These are phyloP conservation scores for Asparagopsis taxiformis DNA, from an alignment of 31 red algal species.

Conservation along the genomic window DNA sequence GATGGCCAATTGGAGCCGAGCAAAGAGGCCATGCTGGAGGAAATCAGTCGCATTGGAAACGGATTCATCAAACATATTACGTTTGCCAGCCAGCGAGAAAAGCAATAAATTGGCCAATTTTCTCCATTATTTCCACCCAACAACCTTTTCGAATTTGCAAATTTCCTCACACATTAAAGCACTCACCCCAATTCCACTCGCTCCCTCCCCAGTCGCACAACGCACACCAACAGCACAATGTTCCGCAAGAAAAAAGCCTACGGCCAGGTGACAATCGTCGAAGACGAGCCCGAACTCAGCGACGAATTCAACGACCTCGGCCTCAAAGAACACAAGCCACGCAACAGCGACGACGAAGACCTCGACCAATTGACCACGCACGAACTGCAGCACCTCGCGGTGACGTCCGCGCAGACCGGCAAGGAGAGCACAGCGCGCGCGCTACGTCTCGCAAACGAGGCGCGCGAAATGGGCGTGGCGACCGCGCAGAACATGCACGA, in stretches of 20 bases:
- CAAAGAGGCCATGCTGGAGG: conserved; percentile 25
- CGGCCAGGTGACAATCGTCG: conserved; percentile 8
- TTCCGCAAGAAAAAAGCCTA: conserved; percentile 37
- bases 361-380: conserved; percentile 34
- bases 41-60: conserved; percentile 24
- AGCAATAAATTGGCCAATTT: too few species aligned
- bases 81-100: too few species aligned
- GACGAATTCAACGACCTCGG: conserved; percentile 41
- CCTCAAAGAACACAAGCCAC: conserved; percentile 13
- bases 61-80: too few species aligned
- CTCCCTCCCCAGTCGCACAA: not conserved
- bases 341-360: conserved; percentile 17
- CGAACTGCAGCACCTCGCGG: conserved; percentile 22
- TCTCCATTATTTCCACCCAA: too few species aligned
- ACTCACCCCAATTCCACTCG: not conserved
- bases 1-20: conserved; percentile 4
- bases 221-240: conserved; percentile 6
- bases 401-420: conserved; percentile 21
- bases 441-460: conserved; percentile 31
- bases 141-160: too few species aligned
- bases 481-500: conserved; percentile 43
- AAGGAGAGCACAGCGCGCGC: conserved; percentile 48
- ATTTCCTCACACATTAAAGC: too few species aligned
- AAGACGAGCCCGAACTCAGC: conserved; percentile 16
- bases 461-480: conserved; percentile 44